A percentile compares a stretch with the other conserved stretches of the same genome.
phyloP scores from a whole-genome alignment of 441 rosid species.

The Pelargonium citronellum region DNA sequence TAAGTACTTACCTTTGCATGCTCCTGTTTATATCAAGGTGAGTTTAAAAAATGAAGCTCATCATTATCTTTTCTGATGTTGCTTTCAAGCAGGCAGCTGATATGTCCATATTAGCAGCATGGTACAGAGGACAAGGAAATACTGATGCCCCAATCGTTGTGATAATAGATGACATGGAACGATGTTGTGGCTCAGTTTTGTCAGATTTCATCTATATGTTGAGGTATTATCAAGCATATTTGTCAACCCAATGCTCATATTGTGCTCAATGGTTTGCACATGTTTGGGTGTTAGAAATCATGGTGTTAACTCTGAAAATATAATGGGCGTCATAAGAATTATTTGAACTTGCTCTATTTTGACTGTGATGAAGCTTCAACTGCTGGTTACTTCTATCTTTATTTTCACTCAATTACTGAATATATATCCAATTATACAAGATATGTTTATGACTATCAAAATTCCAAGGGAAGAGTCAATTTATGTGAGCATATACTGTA shows the following conservation, averaged over 20 bases:
- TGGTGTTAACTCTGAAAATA: background rate
- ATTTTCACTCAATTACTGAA: background rate
- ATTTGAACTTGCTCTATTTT: background rate
- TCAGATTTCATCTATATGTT: constrained; percentile 73
- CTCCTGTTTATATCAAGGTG: constrained; percentile 2
- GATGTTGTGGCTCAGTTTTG: constrained; percentile 68
- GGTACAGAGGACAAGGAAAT: constrained; percentile 62
- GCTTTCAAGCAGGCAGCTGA: constrained; percentile 58
- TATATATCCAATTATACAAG: background rate
- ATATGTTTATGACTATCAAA: background rate
- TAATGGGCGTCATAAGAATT: background rate
- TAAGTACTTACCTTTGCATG: constrained; percentile 31
- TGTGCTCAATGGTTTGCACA: background rate
- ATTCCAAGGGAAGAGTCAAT: background rate
- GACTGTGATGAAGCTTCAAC: background rate
- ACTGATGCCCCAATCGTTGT: constrained; percentile 49
- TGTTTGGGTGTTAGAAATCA: background rate
- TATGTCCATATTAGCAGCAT: constrained; percentile 68
- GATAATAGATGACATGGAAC: constrained; percentile 73
- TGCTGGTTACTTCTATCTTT: background rate
- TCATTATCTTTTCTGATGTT: constrained; percentile 18
- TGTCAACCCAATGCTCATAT: background rate
- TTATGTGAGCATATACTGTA: background rate
- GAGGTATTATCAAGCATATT: constrained; percentile 40
- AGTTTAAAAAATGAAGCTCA: constrained; percentile 12